Conservation (phyloP, 2,329 filamentous ascomycete species). For the Cylindrodendrum hubeiense region DNA sequence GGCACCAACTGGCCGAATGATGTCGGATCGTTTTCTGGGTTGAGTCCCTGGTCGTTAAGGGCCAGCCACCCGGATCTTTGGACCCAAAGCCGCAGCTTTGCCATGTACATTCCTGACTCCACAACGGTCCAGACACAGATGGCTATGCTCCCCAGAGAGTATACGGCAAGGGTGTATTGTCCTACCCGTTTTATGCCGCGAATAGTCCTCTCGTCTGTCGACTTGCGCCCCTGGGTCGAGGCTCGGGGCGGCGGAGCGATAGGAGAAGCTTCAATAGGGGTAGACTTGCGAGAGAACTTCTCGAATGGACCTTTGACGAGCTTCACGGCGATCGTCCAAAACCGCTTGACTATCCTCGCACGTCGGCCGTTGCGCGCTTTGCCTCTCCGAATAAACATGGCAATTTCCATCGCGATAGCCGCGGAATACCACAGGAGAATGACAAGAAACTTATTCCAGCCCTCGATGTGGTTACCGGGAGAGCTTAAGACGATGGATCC, state of each 20-base stretch:
- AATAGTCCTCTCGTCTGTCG: not conserved
- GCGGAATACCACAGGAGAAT: conserved; percentile 22
- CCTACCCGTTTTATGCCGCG: conserved; percentile 13
- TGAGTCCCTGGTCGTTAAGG: not conserved
- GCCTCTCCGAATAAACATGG: conserved; percentile 22
- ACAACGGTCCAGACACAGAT: conserved; percentile 24
- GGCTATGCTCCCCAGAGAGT: conserved; percentile 12
- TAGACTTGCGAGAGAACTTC: not conserved
- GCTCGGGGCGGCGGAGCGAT: not conserved
- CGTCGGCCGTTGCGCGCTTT: conserved; percentile 19
- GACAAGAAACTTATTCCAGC: conserved; percentile 26
- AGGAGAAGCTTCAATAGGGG: too few relatives aligned
- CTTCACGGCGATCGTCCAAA: conserved; percentile 3
- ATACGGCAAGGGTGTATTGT: conserved; percentile 16
- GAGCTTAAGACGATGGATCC: conserved; percentile 8
- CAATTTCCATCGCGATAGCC: conserved; percentile 13
- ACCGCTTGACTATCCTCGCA: not conserved
- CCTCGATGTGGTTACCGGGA: conserved; percentile 22
- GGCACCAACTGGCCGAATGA: conserved; percentile 24
- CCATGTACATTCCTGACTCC: conserved; percentile 17
- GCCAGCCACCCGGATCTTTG: conserved; percentile 20
- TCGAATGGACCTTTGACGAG: not conserved
- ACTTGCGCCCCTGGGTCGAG: not conserved
- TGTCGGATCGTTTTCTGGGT: conserved; percentile 23
- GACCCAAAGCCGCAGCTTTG: conserved; percentile 14